Evolutionary conservation across 257 asterid species (phyloP).

Genomic region (Capsicum pubescens): DNA sequence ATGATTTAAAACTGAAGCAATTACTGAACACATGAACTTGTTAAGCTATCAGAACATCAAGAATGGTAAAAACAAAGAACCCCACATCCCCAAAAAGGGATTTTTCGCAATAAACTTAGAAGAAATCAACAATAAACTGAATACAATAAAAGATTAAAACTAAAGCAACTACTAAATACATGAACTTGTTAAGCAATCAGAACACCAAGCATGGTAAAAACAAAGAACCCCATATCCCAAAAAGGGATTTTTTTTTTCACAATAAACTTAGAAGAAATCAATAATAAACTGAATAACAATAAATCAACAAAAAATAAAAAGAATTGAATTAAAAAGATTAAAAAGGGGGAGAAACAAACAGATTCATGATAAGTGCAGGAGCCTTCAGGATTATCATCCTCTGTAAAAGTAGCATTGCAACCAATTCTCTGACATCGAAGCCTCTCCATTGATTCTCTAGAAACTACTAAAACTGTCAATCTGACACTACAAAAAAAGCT

Average conservation of each 20-base stretch:
- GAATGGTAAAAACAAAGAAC: neutral
- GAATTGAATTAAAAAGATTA: neutral
- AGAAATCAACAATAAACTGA: too few relatives aligned
- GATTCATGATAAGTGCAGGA: constrained; percentile 74
- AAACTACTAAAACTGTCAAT: neutral
- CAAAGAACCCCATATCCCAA: neutral
- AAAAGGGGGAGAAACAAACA: constrained; percentile 43
- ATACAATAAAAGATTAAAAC: too few relatives aligned
- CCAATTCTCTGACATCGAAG: constrained; percentile 89
- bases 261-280: neutral
- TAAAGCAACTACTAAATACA: too few relatives aligned
- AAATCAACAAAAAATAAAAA: neutral
- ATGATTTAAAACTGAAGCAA: too few relatives aligned
- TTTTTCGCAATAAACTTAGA: neutral
- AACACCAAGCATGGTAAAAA: neutral
- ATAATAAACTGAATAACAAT: neutral
- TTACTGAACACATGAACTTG: too few relatives aligned
- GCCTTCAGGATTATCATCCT: constrained; percentile 68
- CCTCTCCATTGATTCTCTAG: constrained; percentile 58
- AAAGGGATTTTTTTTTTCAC: neutral
- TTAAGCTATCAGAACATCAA: neutral
- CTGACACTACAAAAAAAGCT: neutral
- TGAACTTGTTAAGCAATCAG: neutral
- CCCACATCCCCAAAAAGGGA: neutral
- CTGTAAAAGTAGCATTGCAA: constrained; percentile 73